Conservation (phyloP, 2,329 filamentous ascomycete genomes). For the Paecilomyces fulvus region DNA sequence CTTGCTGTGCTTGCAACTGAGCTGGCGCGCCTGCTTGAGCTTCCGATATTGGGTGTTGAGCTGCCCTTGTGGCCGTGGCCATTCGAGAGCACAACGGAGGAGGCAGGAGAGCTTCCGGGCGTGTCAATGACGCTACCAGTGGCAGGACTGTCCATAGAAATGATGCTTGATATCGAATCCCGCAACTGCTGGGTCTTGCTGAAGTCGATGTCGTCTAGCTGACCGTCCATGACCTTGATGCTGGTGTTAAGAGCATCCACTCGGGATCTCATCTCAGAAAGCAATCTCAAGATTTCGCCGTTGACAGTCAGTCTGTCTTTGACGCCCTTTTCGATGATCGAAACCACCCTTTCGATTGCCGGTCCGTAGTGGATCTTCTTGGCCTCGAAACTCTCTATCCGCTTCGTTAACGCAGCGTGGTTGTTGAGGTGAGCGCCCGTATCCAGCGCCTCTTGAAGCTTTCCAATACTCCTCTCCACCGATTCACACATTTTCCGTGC, state of each 20-base stretch:
- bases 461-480: slow-evolving; percentile 75
- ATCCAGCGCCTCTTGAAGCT: slow-evolving; percentile 73
- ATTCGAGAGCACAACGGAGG: slow-evolving; percentile 50
- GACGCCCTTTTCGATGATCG: slow-evolving; percentile 92
- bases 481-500: slow-evolving; percentile 96
- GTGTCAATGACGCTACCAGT: slow-evolving; percentile 62
- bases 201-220: slow-evolving; percentile 61
- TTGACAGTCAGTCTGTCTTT: slow-evolving; percentile 93
- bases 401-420: slow-evolving; percentile 62
- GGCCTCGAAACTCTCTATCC: slow-evolving; percentile 85
- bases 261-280: slow-evolving; percentile 75
- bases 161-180: slow-evolving; percentile 86
- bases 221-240: slow-evolving; percentile 66
- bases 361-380: slow-evolving; percentile 93
- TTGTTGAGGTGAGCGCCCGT: slow-evolving; percentile 65
- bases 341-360: slow-evolving; percentile 81
- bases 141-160: slow-evolving; percentile 71
- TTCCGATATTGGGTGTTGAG: slow-evolving; percentile 34
- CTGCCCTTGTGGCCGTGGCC: slow-evolving; percentile 42
- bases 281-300: slow-evolving; percentile 80
- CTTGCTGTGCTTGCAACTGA: slow-evolving; percentile 32
- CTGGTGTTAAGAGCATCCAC: slow-evolving; percentile 69
- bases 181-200: slow-evolving; percentile 65
- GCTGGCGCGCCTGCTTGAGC: slow-evolving; percentile 41
- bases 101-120: slow-evolving; percentile 62